Conservation (phyloP, 208 protist genomes). For the Trypanosoma grayi region DNA sequence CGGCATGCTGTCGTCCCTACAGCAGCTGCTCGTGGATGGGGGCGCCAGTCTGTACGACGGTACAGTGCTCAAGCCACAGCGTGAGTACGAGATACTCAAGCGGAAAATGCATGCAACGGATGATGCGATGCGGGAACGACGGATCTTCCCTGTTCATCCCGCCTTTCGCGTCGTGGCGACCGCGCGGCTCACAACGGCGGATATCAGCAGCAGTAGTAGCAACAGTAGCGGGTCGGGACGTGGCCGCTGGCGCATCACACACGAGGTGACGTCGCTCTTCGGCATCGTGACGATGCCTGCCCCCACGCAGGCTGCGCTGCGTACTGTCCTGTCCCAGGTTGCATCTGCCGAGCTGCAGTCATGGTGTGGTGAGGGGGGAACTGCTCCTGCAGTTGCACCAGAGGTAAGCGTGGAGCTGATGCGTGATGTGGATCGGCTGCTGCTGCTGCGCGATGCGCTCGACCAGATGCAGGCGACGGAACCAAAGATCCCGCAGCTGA, state of each 20-base stretch:
- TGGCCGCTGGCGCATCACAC: constrained; percentile 56
- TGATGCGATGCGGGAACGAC: constrained; percentile 44
- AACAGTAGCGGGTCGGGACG: constrained; percentile 9
- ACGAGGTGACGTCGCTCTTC: constrained; percentile 90
- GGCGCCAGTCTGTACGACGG: constrained; percentile 80
- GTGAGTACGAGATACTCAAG: constrained; percentile 63
- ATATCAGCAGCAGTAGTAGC: constrained; percentile 17
- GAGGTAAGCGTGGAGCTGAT: not conserved
- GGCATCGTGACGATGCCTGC: constrained; percentile 78
- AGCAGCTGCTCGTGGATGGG: constrained; percentile 80
- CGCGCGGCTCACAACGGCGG: constrained; percentile 41
- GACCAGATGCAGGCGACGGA: constrained; percentile 48
- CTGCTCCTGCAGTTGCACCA: constrained; percentile 13
- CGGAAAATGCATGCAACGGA: constrained; percentile 37
- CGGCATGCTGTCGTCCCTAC: constrained; percentile 77
- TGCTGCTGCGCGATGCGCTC: constrained; percentile 51
- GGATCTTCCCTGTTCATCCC: constrained; percentile 85
- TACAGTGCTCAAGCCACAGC: constrained; percentile 68
- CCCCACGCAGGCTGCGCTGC: constrained; percentile 33
- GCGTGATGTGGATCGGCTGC: constrained; percentile 32
- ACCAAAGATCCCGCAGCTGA: constrained; percentile 69
- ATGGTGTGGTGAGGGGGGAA: constrained; percentile 6
- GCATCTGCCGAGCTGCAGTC: constrained; percentile 34
- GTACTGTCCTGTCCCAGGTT: constrained; percentile 48
- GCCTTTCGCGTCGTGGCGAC: constrained; percentile 90